Conservation (phyloP, 106 monocot species). For the Apostasia shenzhenica region DNA sequence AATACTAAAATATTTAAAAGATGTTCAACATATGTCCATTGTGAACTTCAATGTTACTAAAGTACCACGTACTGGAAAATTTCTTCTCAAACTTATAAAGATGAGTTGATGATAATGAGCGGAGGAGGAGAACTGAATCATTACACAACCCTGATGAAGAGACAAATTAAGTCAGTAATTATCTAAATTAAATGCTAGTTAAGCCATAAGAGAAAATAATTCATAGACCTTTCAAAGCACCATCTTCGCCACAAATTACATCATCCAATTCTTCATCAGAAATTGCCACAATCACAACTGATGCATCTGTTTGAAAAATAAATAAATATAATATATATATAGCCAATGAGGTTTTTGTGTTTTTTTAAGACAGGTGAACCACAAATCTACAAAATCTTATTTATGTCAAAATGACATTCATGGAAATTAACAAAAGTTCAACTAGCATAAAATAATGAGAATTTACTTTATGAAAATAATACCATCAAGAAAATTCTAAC, state of each 20-base stretch:
- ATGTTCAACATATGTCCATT: too few relatives aligned
- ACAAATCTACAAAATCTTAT: background rate
- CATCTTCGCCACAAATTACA: constrained; percentile 18
- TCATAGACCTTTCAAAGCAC: constrained; percentile 29
- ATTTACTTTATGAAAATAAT: background rate
- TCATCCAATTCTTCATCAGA: constrained; percentile 16
- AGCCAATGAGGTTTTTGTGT: background rate
- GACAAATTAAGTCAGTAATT: background rate
- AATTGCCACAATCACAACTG: constrained; percentile 33
- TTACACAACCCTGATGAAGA: constrained; percentile 35
- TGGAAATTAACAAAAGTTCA: background rate
- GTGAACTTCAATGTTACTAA: too few relatives aligned
- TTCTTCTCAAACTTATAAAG: constrained; percentile 43
- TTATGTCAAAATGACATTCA: too few relatives aligned
- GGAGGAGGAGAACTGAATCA: constrained; percentile 50
- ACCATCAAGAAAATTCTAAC: background rate
- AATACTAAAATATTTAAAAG: too few relatives aligned
- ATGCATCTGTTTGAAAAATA: constrained; percentile 36
- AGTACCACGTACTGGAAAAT: constrained; percentile 26
- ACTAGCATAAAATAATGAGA: background rate
- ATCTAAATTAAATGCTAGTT: background rate
- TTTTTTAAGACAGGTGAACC: background rate
- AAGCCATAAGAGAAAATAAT: background rate
- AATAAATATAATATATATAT: background rate
- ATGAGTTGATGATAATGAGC: constrained; percentile 33